Evolutionary conservation across 345 rosid species (phyloP), one percentile per base, ranked within the genome.

Genomic region (Litchi chinensis): DNA sequence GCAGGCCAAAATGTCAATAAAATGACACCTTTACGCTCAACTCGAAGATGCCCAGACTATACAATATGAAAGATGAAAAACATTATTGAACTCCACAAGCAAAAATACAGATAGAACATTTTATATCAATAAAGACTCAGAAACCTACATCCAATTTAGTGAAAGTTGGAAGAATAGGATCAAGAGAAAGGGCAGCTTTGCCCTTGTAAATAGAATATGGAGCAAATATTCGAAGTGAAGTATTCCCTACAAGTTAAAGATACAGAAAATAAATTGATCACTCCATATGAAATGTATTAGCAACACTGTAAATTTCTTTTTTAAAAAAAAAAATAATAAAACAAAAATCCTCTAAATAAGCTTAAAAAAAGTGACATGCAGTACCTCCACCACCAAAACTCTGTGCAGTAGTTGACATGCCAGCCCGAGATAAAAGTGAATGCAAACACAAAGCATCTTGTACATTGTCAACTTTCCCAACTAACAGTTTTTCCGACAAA

Each of bases 1-100:
- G 98, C 86, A 79, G 98, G 98, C 87, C 88, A 76, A 85, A 96
- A 93, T 74, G 90, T 88, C 88, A 96, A 71, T 92, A 93, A 82
- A 85, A 96, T 77, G 62, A 80, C 76, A 82, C 99, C 99, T 59
- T 82, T 87, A n/a, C 98, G 92, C 22, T 88, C 89, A 74, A 96
- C 84, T 82, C 67, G 81, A 73, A 90, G 77, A 77, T 71, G 39
- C 9, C 94, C 97, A 44, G 93, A 88, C 98, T 94, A 39, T 6
- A 70, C 19, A 79, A 68, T 28, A 73, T 13, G 26, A 40, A 24
- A 11, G 74, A 72, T 9, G 15, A 70, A 73, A 59, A 74, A 12
- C 50, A 52, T n/a, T 18, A 82, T 12, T 15, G 1, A 40, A 21
- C 6, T 37, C 18, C 1, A 22, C 15, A 12, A 41, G 65, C 73